A percentile compares a stretch with the other conserved stretches of the same genome.
Conservation (phyloP, 2,329 filamentous ascomycete genomes). For the Thielaviopsis ethacetica region DNA sequence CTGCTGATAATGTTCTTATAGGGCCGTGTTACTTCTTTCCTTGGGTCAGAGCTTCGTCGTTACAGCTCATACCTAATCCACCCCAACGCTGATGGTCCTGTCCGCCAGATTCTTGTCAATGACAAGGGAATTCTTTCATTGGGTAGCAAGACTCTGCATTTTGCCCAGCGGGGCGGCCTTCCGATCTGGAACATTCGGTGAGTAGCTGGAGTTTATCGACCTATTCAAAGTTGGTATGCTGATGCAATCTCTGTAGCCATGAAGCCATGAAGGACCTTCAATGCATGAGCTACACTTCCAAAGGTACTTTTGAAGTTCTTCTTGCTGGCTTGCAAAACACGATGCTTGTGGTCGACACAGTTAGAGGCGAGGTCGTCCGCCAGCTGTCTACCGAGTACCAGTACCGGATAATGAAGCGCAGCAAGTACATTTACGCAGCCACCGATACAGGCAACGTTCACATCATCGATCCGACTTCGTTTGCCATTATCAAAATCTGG, state of each 20-base stretch:
- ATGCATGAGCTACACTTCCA: slow-evolving; percentile 92
- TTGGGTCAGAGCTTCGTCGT: slow-evolving; percentile 65
- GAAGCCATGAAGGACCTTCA: slow-evolving; percentile 53
- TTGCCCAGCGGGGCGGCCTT: slow-evolving; percentile 66
- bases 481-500: slow-evolving; percentile 72
- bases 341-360: slow-evolving; percentile 63
- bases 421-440: slow-evolving; percentile 81
- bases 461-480: slow-evolving; percentile 64
- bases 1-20: slow-evolving; percentile 21
- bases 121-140: slow-evolving; percentile 82
- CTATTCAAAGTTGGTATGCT: not conserved
- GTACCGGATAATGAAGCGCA: slow-evolving; percentile 85
- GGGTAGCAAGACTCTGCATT: slow-evolving; percentile 69
- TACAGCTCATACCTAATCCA: slow-evolving; percentile 88
- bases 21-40: slow-evolving; percentile 82
- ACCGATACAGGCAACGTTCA: slow-evolving; percentile 70
- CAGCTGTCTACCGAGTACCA: slow-evolving; percentile 54
- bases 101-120: slow-evolving; percentile 81
- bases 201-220: slow-evolving; percentile 14
- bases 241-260: not conserved
- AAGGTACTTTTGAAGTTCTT: slow-evolving; percentile 66
- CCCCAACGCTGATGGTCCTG: slow-evolving; percentile 51
- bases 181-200: slow-evolving; percentile 80
- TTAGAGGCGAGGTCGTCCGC: slow-evolving; percentile 56
- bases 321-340: slow-evolving; percentile 72